These are phyloP conservation scores for Ciborinia camelliae DNA, from an alignment of 2,329 filamentous ascomycete species.

Conservation along the genomic window DNA sequence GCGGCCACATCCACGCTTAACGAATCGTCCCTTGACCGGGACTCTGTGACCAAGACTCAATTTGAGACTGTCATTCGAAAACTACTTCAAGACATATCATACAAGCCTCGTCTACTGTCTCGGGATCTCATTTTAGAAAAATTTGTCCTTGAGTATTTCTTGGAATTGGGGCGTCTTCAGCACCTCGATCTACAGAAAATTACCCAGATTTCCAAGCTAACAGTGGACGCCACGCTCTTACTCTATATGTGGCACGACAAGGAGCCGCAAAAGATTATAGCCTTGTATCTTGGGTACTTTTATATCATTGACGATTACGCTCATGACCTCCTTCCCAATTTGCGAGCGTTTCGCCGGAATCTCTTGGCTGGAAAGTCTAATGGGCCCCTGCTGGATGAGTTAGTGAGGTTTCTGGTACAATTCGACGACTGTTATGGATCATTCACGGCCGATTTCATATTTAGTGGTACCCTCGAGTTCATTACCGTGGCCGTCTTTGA, in stretches of 20 bases:
- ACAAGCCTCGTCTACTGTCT: background rate
- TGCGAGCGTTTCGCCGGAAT: background rate
- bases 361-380: background rate
- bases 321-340: background rate
- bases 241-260: background rate
- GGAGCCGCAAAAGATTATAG: background rate
- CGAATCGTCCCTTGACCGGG: background rate
- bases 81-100: background rate
- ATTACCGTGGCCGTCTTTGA: background rate
- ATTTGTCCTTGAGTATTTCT: background rate
- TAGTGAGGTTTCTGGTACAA: accelerated
- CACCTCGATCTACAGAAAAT: background rate
- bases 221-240: accelerated
- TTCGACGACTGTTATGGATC: background rate
- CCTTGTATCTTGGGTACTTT: background rate
- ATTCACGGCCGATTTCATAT: background rate
- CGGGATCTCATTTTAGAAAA: background rate
- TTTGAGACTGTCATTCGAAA: background rate
- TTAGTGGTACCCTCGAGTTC: background rate
- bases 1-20: background rate
- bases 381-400: background rate
- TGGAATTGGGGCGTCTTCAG: background rate
- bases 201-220: background rate
- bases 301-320: background rate
- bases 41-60: background rate